Evolutionary conservation across 1,284 basidiomycete species (phyloP), one percentile per base, ranked within the genome.

Genomic region (Fomitopsis palustris): DNA sequence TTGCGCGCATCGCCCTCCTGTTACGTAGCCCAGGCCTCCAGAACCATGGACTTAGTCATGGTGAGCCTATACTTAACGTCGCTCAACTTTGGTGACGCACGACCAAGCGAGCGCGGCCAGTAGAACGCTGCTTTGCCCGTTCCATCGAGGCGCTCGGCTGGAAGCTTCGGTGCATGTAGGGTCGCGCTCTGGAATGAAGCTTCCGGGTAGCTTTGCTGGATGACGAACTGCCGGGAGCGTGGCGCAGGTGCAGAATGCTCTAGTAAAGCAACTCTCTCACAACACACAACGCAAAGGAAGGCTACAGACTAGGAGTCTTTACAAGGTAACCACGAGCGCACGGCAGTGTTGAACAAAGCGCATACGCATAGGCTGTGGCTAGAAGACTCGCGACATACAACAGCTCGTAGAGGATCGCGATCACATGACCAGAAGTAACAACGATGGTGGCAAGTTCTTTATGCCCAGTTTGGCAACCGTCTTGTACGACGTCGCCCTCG

Each of bases 341-440:
- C 17, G 3, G 33, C 47, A 51, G 33, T 29, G 29, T 8, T 4
- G 29, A 14, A 21, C 10, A 8, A 17, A n/a, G n/a, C 14, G 12
- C 0, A 37, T 16, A 23, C 51, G 38, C 55, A 31, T 41, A 53
- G 27, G 25, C 35, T 23, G 35, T 29, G 49, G 17, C 27, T 16
- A 47, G 49, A 52, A 37, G 49, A 14, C 29, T 51, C 19, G 4
- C 6, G 3, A n/a, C 16, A 14, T 35, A 16, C 33, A 47, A 45
- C 16, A 7, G 27, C 17, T 25, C 41, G 12, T 47, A 87, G 72
- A 90, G 37, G 42, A 54, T 53, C 57, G 29, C 57, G 57, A 42
- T 58, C 57, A 58, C 35, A 51, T 58, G 57, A 58, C 21, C 51
- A 42, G 33, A 52, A 47, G n/a, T 39, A 16, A 57, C 39, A 55